Conservation (phyloP, 2,329 filamentous ascomycete genomes). For the Elsinoe australis region DNA sequence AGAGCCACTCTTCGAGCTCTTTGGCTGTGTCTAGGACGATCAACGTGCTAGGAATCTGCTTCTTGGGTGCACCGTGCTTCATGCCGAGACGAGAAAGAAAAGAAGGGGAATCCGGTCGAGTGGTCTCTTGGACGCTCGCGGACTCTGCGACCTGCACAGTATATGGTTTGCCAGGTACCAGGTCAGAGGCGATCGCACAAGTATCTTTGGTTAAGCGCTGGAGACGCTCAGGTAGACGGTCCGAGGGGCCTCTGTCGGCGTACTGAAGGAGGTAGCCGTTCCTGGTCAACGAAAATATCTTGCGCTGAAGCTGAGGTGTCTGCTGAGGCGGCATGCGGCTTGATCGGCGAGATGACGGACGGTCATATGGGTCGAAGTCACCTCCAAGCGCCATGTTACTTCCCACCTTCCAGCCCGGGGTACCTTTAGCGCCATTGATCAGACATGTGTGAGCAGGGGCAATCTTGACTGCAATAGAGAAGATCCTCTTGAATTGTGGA, state of each 20-base stretch:
- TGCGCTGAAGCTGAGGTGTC: constrained; percentile 52
- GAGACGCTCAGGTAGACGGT: constrained; percentile 66
- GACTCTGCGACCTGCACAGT: constrained; percentile 65
- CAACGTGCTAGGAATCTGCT: constrained; percentile 56
- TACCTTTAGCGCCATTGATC: constrained; percentile 2
- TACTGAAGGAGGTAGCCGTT: constrained; percentile 71
- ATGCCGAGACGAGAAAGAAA: constrained; percentile 59
- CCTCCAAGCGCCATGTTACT: neutral
- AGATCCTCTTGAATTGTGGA: constrained; percentile 14
- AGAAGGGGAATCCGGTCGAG: constrained; percentile 45
- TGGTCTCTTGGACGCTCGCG: constrained; percentile 52
- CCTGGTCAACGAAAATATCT: constrained; percentile 64
- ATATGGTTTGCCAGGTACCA: constrained; percentile 72
- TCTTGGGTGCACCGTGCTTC: constrained; percentile 47
- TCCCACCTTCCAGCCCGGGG: constrained; percentile 4
- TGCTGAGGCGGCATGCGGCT: constrained; percentile 30
- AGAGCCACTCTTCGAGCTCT: constrained; percentile 71
- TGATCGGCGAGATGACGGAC: constrained; percentile 22
- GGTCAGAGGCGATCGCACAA: constrained; percentile 70
- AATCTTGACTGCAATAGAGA: constrained; percentile 8
- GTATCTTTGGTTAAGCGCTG: constrained; percentile 66
- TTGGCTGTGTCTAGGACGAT: constrained; percentile 65
- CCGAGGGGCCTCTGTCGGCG: constrained; percentile 58
- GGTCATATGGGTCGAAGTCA: constrained; percentile 3
- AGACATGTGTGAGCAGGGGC: constrained; percentile 15